Evolutionary conservation across 768 basidiomycete species (phyloP).

Genomic region (Xerocomellus intermedius): DNA sequence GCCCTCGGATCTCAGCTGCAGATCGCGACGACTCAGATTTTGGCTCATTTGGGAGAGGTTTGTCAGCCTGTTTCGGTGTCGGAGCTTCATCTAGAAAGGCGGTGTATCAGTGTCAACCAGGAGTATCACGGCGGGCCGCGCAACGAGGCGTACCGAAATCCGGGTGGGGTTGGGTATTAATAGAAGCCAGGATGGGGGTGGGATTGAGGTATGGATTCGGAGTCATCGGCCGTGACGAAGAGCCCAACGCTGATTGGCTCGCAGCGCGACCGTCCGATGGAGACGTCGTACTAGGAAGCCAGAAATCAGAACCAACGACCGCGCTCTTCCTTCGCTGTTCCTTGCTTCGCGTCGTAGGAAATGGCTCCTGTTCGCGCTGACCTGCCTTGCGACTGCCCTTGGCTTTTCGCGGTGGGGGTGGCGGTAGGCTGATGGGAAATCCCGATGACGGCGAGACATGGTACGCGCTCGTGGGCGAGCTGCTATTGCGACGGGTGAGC

Average conservation of each 20-base stretch:
- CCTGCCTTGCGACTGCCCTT: conserved; percentile 13
- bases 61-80: conserved; percentile 12
- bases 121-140: neutral
- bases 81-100: conserved; percentile 11
- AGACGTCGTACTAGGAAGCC: conserved; percentile 5
- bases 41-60: neutral
- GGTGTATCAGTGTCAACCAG: neutral
- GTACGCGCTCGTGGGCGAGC: conserved; percentile 21
- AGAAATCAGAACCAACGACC: conserved; percentile 20
- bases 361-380: conserved; percentile 15
- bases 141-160: conserved; percentile 17
- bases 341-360: conserved; percentile 16
- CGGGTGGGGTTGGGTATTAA: conserved; percentile 1
- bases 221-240: conserved; percentile 22
- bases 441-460: conserved; percentile 11
- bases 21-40: neutral
- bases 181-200: conserved; percentile 24
- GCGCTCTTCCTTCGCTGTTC: conserved; percentile 14
- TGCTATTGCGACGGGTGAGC: conserved; percentile 36
- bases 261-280: neutral
- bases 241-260: conserved; percentile 1
- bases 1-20: conserved; percentile 5
- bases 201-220: conserved; percentile 40
- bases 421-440: conserved; percentile 30
- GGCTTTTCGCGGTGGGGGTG: conserved; percentile 33